A percentile compares a stretch with the other conserved stretches of the same genome.
Evolutionary conservation across 1,139 yeast species (phyloP).

Genomic region (Geotrichum histeridarum): DNA sequence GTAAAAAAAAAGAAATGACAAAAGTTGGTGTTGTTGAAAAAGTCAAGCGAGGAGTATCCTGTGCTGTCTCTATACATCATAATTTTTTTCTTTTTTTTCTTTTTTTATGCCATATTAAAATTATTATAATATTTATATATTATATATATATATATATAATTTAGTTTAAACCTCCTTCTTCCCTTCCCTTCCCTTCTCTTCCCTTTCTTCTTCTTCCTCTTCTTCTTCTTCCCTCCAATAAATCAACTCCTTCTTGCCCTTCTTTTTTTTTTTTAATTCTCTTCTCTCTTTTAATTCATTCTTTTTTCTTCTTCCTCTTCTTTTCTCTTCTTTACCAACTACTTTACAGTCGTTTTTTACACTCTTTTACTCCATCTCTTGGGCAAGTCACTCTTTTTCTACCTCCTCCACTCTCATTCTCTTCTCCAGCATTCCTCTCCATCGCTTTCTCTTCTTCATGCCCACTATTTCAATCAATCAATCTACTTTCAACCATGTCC

Average conservation of each 20-base stretch:
- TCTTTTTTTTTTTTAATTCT: conserved; percentile 1
- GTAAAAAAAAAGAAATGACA: too few relatives aligned
- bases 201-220: neutral
- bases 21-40: too few relatives aligned
- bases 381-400: conserved; percentile 2
- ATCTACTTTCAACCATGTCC: conserved; percentile 1
- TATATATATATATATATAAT: too few relatives aligned
- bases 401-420: neutral
- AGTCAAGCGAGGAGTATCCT: neutral
- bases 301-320: neutral
- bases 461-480: conserved; percentile 1
- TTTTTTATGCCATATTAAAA: neutral
- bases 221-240: neutral
- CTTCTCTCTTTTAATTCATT: neutral
- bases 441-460: neutral
- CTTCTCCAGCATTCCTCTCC: neutral
- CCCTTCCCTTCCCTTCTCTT: neutral
- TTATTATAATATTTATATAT: too few relatives aligned
- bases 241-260: neutral
- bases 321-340: neutral
- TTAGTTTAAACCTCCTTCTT: neutral
- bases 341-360: neutral
- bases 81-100: neutral
- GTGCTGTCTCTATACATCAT: neutral
- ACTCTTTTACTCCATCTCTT: neutral